These are phyloP conservation scores for Porogramme epimiltina DNA, from an alignment of 1,284 basidiomycete species.

Conservation along the genomic window DNA sequence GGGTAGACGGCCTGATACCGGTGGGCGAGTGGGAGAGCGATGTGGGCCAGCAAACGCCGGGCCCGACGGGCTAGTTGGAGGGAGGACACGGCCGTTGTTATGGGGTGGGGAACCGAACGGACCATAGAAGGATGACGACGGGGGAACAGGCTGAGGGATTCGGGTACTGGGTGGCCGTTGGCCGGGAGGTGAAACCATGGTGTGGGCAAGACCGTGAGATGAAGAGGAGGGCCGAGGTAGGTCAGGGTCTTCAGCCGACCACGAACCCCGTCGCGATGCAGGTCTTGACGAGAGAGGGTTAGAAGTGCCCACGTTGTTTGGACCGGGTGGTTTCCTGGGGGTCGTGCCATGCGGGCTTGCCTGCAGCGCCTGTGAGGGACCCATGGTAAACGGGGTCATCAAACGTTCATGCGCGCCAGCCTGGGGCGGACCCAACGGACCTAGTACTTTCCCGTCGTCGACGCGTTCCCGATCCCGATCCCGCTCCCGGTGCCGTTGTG, in stretches of 20 bases:
- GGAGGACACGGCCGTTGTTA: constrained; percentile 15
- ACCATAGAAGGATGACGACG: constrained; percentile 12
- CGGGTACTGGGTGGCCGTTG: constrained; percentile 16
- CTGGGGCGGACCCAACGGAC: constrained; percentile 34
- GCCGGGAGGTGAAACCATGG: constrained; percentile 2
- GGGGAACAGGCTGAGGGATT: constrained; percentile 9
- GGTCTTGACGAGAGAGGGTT: constrained; percentile 26
- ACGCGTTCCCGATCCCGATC: constrained; percentile 28
- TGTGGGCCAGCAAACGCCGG: constrained; percentile 16
- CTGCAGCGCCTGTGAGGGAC: constrained; percentile 44
- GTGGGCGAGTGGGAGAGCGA: constrained; percentile 18
- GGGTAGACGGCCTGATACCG: constrained; percentile 10
- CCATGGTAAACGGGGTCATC: constrained; percentile 51
- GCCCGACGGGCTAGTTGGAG: constrained; percentile 5
- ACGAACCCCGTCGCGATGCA: constrained; percentile 36
- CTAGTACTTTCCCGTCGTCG: constrained; percentile 18
- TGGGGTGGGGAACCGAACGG: constrained; percentile 18
- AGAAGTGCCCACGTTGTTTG: constrained; percentile 19
- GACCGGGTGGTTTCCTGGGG: constrained; percentile 13
- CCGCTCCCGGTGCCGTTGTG: neutral
- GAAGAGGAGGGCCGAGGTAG: constrained; percentile 25
- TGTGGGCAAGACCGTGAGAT: constrained; percentile 9
- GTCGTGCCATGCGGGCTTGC: constrained; percentile 24
- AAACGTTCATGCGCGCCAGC: constrained; percentile 37
- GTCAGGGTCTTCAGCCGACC: constrained; percentile 25